These are phyloP conservation scores for Centrapalus pauciflorus DNA, from an alignment of 129 eudicot genomes.

Conservation along the genomic window DNA sequence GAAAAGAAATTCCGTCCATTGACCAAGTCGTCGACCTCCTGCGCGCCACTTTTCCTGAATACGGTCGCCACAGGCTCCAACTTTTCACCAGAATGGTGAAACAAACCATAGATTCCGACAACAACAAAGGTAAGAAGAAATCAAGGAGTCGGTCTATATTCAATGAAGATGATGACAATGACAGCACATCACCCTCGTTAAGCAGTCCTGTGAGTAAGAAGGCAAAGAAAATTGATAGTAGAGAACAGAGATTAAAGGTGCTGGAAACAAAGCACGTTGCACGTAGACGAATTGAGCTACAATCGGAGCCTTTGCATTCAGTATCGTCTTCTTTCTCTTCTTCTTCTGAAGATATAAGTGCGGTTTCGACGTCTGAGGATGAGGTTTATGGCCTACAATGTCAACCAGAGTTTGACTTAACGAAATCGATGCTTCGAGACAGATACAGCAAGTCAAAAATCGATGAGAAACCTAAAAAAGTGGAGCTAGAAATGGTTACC, in stretches of 20 bases:
- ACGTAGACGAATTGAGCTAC: conserved; percentile 9
- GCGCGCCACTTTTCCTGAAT: conserved; percentile 41
- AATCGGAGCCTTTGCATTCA: conserved; percentile 3
- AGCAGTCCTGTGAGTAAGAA: conserved; percentile 29
- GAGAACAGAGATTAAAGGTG: conserved; percentile 40
- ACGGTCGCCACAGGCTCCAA: conserved; percentile 46
- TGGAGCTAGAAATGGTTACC: conserved; percentile 48
- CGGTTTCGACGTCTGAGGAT: conserved; percentile 49
- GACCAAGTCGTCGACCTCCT: conserved; percentile 50
- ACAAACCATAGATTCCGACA: conserved; percentile 18
- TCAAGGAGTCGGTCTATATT: conserved; percentile 4
- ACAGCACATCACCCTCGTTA: conserved; percentile 22
- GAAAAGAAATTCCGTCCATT: conserved; percentile 20
- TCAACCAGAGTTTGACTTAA: conserved; percentile 71
- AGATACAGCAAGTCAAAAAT: conserved; percentile 31
- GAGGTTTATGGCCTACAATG: conserved; percentile 47
- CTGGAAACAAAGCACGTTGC: conserved; percentile 33
- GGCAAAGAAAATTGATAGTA: conserved; percentile 20
- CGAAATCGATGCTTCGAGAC: conserved; percentile 54
- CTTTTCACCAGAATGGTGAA: conserved; percentile 43
- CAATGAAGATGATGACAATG: conserved; percentile 12
- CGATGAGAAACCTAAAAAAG: conserved; percentile 29
- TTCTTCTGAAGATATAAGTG: conserved; percentile 32
- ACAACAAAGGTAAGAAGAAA: neutral
- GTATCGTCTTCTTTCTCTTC: conserved; percentile 11